Base-by-base conservation (phyloP, 331 rosid species). In the Prunus yedoensis region DNA sequence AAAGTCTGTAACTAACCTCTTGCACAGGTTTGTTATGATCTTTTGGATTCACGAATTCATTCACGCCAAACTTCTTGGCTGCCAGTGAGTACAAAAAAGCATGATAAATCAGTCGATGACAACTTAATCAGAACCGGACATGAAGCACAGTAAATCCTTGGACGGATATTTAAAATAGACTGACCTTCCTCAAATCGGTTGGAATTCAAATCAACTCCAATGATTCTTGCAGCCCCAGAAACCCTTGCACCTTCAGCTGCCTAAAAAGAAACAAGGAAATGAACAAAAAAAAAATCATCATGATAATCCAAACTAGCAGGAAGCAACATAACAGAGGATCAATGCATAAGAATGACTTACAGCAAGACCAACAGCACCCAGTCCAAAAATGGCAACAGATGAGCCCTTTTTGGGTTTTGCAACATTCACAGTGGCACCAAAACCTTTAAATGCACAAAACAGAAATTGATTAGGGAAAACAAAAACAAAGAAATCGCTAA, bases 51-150 rank as follows among this genome's bases (percentile, higher is more conserved):
- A 92, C 92, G 8, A 95, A 92, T 77, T 95, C 89, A 62, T 72
- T 95, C 18, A 91, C 95, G 2, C 99, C 99, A 54, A 95, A 95
- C 82, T 90, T 95, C 78, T 90, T 95, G 80, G 97, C 97, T 92
- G 91, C 58, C 74, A 79, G 73, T 12, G 25, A 74, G 30, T 66
- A 35, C 4, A 68, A 54, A 73, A 38, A 35, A 68, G 60, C 21
- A 30, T 12, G 65, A 70, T 70, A 76, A 76, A 54, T 49, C 54
- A 8, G 8, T 32, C 17, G 61, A 66, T 12, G 4, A 8, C 3
- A 74, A 71, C 62, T 66, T 28, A 62, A 51, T 45, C 38, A 23
- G 9, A 45, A 41, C 18, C 5, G 16, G 5, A 68, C 63, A n/a
- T 10, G 25, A 38, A 2, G 9, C 35, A 28, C 35, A 65, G 27